Percentiles rank a stretch among this genome's conserved stretches.
phyloP scores from a whole-genome alignment of 345 rosid species.

The Dimocarpus longan region DNA sequence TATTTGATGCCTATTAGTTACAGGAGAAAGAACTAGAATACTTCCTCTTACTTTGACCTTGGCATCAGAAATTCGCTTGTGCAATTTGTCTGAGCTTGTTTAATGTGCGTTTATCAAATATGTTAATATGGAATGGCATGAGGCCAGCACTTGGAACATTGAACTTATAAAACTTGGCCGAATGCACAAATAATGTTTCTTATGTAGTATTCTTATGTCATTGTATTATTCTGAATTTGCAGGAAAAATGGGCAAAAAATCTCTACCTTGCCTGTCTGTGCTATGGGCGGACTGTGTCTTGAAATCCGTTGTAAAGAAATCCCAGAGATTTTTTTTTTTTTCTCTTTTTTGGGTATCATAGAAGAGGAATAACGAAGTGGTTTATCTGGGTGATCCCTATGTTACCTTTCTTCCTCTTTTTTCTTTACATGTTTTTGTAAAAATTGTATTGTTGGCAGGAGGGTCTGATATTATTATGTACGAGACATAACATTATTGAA shows the following conservation, averaged over 20 bases:
- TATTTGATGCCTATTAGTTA: background rate
- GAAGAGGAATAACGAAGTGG: background rate
- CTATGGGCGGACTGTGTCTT: slow-evolving; percentile 80
- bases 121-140: background rate
- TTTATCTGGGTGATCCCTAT: slow-evolving; percentile 1
- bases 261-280: slow-evolving; percentile 76
- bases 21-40: background rate
- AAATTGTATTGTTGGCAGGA: background rate
- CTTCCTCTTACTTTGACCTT: background rate
- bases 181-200: too few relatives aligned
- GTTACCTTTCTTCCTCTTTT: slow-evolving; percentile 9
- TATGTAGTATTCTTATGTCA: background rate
- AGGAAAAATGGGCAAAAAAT: slow-evolving; percentile 93
- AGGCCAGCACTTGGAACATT: too few relatives aligned
- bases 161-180: too few relatives aligned
- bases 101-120: too few relatives aligned
- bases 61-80: background rate
- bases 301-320: slow-evolving; percentile 21
- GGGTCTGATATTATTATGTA: background rate
- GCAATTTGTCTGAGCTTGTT: background rate
- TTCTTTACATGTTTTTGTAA: background rate
- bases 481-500: background rate
- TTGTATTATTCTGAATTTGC: slow-evolving; percentile 16
- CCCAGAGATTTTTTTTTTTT: background rate
- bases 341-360: too few relatives aligned